A percentile compares a stretch with the other conserved stretches of the same genome.
Evolutionary conservation across 1,284 basidiomycete genomes (phyloP).

Genomic region (Malassezia dermatis): DNA sequence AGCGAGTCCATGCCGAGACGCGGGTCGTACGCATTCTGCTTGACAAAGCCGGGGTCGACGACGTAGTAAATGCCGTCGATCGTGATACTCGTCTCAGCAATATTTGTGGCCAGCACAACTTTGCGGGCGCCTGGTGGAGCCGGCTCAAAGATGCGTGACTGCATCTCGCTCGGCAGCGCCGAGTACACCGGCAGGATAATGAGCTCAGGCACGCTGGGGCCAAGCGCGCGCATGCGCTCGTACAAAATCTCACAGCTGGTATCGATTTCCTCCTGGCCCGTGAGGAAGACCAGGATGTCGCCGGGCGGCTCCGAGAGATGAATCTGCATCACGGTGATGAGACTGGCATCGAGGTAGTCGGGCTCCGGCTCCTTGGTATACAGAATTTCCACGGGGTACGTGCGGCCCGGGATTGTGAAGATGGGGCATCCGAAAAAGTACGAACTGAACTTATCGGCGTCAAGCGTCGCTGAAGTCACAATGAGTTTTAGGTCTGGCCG

Average conservation of each 20-base stretch:
- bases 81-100: slow-evolving; percentile 94
- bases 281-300: slow-evolving; percentile 90
- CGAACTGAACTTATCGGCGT: slow-evolving; percentile 96
- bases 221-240: slow-evolving; percentile 95
- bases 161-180: slow-evolving; percentile 90
- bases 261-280: slow-evolving; percentile 95
- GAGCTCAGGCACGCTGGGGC: slow-evolving; percentile 90
- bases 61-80: slow-evolving; percentile 99
- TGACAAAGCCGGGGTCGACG: slow-evolving; percentile 92
- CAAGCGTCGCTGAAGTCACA: slow-evolving; percentile 95
- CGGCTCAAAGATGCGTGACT: slow-evolving; percentile 93
- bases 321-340: slow-evolving; percentile 99
- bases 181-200: slow-evolving; percentile 96
- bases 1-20: slow-evolving; percentile 95
- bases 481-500: slow-evolving; percentile 93
- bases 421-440: slow-evolving; percentile 98
- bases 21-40: slow-evolving; percentile 97
- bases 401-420: slow-evolving; percentile 97
- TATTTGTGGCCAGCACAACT: slow-evolving; percentile 95
- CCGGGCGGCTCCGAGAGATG: slow-evolving; percentile 95
- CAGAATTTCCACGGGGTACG: slow-evolving; percentile 92
- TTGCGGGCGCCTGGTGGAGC: slow-evolving; percentile 92
- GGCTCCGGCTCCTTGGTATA: slow-evolving; percentile 97
- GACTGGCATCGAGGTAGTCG: slow-evolving; percentile 95
- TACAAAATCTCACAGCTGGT: slow-evolving; percentile 91